These are phyloP conservation scores for Sporothrix dimorphospora DNA, from an alignment of 2,329 filamentous ascomycete species.

Conservation along the genomic window DNA sequence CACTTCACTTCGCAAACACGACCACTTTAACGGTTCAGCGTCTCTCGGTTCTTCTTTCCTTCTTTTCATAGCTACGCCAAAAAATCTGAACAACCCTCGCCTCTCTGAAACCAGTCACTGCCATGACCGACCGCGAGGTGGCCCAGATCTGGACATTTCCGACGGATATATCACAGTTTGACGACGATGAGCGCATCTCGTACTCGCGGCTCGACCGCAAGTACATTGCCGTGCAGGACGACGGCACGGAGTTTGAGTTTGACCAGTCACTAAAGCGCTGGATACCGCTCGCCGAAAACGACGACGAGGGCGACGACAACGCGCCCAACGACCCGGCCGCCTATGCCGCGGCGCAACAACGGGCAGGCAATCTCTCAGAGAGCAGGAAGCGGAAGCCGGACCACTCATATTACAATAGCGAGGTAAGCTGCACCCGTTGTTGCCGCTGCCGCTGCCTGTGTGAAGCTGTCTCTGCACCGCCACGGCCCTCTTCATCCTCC, in stretches of 20 bases:
- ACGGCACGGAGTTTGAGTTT: slow-evolving; percentile 85
- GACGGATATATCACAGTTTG: slow-evolving; percentile 68
- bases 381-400: slow-evolving; percentile 50
- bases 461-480: slow-evolving; percentile 23
- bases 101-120: background rate
- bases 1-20: background rate
- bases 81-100: background rate
- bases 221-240: slow-evolving; percentile 80
- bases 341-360: background rate
- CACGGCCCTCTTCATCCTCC: background rate
- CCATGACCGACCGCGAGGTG: slow-evolving; percentile 28
- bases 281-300: slow-evolving; percentile 59
- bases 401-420: slow-evolving; percentile 40
- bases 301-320: slow-evolving; percentile 17
- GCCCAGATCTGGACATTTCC: slow-evolving; percentile 53
- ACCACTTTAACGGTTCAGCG: background rate
- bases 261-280: slow-evolving; percentile 72
- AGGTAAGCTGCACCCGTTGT: slow-evolving; percentile 48
- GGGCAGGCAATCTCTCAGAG: slow-evolving; percentile 33
- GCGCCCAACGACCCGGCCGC: background rate
- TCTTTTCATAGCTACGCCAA: background rate
- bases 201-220: slow-evolving; percentile 83
- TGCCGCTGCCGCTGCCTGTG: slow-evolving; percentile 13
- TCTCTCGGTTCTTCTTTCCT: no score
- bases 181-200: slow-evolving; percentile 78